Base-by-base conservation (phyloP, 306 rosid species). In the Pterocarpus santalinus region DNA sequence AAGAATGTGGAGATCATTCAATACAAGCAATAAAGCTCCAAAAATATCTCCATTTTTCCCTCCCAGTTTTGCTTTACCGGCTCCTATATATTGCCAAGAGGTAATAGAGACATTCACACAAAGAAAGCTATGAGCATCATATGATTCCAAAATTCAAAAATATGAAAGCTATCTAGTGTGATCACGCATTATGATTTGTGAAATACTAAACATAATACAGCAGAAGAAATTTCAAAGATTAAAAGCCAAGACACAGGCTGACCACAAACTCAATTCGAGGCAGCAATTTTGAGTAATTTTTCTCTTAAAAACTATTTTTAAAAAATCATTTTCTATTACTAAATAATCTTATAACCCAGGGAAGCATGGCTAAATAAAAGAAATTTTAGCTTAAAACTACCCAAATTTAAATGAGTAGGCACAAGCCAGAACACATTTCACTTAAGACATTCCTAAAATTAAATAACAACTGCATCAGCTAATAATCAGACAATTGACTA, bases 201-300 rank as follows among this genome's bases (percentile, higher is more conserved):
- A 56, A 61, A 49, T 9, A 56, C 52, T 11, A 57, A 73, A 35
- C 16, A 14, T 35, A 52, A 30, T n/a, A 55, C 16, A 72, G 38
- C 16, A 12, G 38, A 73, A 57, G 30, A 10, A 39, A 73, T 38
- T 73, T 49, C 28, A 72, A 36, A 56, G 8, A 58, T 39, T 41
- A 6, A 73, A 74, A 74, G 30, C 38, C 47, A 35, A 72, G 30
- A 74, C 7, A 4, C 28, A 6, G 30, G 3, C 32, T 57, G 57
- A 74, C 9, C 30, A 38, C 53, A 44, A 73, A 75, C 46, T 28
- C 5, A 41, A 14, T 35, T 64, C 69, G 56, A 74, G 15, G 10
- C 58, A 13, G 15, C 36, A 38, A 8, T 11, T 39, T 58, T 22
- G 41, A 28, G 32, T 39, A 14, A 36, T 35, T 15, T 33, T 17